Evolutionary conservation across 2,329 filamentous ascomycete genomes (phyloP).

Genomic region (Fusarium sp.): DNA sequence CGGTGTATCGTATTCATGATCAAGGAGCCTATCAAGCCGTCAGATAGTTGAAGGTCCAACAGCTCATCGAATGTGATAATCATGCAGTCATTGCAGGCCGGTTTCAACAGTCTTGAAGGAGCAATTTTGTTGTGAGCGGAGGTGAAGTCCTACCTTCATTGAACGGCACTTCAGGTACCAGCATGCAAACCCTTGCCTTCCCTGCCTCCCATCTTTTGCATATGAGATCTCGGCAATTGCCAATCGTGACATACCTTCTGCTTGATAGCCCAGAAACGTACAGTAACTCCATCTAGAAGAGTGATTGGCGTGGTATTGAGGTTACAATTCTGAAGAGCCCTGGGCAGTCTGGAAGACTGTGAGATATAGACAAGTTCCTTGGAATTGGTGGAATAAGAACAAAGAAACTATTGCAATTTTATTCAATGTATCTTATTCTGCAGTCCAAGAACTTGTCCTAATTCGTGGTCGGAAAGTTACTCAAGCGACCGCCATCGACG

Average conservation of each 20-base stretch:
- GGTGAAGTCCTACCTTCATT: not conserved
- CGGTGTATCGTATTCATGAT: not conserved
- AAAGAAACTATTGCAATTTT: accelerated
- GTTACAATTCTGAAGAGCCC: too few species aligned
- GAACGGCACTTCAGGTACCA: not conserved
- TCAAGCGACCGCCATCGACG: constrained; percentile 25
- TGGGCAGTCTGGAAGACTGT: too few species aligned
- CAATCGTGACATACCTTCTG: not conserved
- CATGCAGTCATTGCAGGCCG: not conserved
- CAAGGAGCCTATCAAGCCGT: not conserved
- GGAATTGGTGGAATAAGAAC: accelerated
- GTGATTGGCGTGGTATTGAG: not conserved
- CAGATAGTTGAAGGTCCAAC: not conserved
- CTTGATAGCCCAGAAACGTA: too few species aligned
- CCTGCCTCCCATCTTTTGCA: not conserved
- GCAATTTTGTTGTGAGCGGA: not conserved
- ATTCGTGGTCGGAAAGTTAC: constrained; percentile 25
- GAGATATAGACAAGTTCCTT: accelerated
- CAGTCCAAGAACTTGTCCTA: not conserved
- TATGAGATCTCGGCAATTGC: not conserved
- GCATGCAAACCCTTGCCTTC: not conserved
- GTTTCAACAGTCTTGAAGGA: not conserved
- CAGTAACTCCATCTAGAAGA: not conserved
- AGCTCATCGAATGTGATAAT: not conserved
- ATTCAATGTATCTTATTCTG: not conserved